Base-by-base conservation (phyloP, 148 eudicot species). In the Nyssa sinensis region DNA sequence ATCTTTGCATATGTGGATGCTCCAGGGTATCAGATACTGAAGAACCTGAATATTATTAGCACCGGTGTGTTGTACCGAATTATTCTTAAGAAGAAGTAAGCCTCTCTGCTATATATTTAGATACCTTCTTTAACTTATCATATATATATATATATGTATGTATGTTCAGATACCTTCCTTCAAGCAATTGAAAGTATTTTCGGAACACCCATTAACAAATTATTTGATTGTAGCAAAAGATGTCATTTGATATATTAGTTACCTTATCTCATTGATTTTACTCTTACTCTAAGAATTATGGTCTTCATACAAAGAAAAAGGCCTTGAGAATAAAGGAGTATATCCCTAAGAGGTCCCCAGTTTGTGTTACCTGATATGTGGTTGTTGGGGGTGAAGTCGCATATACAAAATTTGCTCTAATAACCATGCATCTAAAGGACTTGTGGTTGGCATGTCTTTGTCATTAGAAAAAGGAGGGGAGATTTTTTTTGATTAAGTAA, bases 1-100 rank as follows among this genome's bases (percentile, higher is more conserved):
- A 95, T 95, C 75, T 95, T 95, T 83, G 97, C 96, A 55, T 95
- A 95, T 71, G 98, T 95, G 76, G 99, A 95, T 88, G 99, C 99
- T 78, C 99, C 99, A 24, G 99, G 99, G 57, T 95, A 95, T 88
- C 99, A 95, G 75, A 93, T 95, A 82, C 72, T 95, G 84, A 95
- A 95, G 89, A 95, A 95, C 78, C 75, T 95, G 37, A 95, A 95
- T 72, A 95, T 95, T 66, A 91, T 95, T 76, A 95, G 98, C 78
- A 95, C 99, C 8, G 99, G 99, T 62, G 81, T 95, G 30, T 80
- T 95, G 49, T 95, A 95, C 69, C 92, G 91, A 33, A 89, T 95
- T 76, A 93, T 95, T 85, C 97, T 95, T 44, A 95, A 95, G 81
- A 93, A 63, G 75, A 80, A 83, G 99, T 91, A 81, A 84, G 89